Base-by-base conservation (phyloP, 2,329 filamentous ascomycete genomes). In the Aspergillus aculeatus region DNA sequence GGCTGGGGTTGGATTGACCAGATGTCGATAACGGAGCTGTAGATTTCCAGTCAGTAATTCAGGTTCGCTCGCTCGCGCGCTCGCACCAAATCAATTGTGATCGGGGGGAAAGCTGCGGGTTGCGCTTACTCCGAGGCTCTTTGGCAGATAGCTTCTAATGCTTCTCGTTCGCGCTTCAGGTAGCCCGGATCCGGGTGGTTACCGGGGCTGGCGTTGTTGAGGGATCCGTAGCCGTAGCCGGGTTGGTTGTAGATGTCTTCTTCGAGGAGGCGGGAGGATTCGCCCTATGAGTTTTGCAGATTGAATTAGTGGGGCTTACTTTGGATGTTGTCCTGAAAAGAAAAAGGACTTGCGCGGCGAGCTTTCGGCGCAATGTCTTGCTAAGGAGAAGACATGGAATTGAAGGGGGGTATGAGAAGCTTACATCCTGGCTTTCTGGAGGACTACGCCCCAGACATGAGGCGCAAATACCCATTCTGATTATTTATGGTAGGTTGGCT, bases 71-170 rank as follows among this genome's bases (percentile, higher is more conserved):
- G 26, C 26, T 29, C 26, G 26, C 26, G 9, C 26, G 7, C 26
- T 29, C 26, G 26, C 26, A 29, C 26, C 0, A 9, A 29, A 10
- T 3, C 26, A 29, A 9, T 10, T 29, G 9, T 10, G 3, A 9
- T 10, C 9, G 7, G 26, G 7, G 7, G 26, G 7, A n/a, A 29
- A 50, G 23, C 31, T 41, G 29, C 23, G 49, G 10, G 11, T 19
- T 21, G 29, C 41, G 69, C 75, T 71, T 62, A 80, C 78, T 80
- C 78, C n/a, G 78, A 80, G 56, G 78, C 75, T 51, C 75, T 71
- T 63, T 80, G 78, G 64, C 78, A 80, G 62, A 80, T 80, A 4
- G 76, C 75, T 61, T 80, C 77, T 47, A 80, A 65, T 7, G 77
- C 78, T 65, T 80, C 78, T 47, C 77, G 69, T 62, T 80, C 78